Base-by-base conservation (phyloP, 305 asterid species). In the Fraxinus sp. region DNA sequence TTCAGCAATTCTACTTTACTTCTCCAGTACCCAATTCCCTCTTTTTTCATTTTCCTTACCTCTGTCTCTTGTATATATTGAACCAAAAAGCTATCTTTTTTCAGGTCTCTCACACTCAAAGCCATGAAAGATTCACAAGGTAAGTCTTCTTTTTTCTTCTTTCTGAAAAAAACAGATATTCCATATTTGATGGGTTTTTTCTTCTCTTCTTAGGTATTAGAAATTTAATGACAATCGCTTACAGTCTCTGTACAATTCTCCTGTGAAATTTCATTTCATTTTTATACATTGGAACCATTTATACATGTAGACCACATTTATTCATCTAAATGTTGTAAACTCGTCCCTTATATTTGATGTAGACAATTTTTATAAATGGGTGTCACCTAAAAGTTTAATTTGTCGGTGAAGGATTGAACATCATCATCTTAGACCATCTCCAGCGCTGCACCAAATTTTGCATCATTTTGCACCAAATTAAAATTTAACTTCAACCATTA, bases 81-180 rank as follows among this genome's bases (percentile, higher is more conserved):
- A 11, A 28, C 18, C 37, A 68, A 8, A 28, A 68, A 68, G 57
- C 59, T 32, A 52, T 22, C 62, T 71, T 10, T 39, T 71, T 75
- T 4, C 72, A 39, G 78, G 57, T 62, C 18, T 78, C 52, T 55
- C 66, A 36, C 79, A 33, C 72, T 35, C 79, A 79, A 82, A 79
- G 76, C 78, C 85, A 88, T 88, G 91, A 88, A 86, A 81, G 73
- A 78, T 77, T 77, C 83, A 80, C 80, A 72, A 80, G 90, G 92
- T 87, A 85, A 76, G 7, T 37, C 32, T 59, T 24, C 49, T 75
- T 74, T 32, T 16, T 8, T 55, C 0, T 5, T 24, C 2, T 24
- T 26, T 26, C 49, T 76, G 30, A 3, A 1, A 7, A 79, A 5
- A n/a, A n/a, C 22, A n/a, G 18, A 18, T 30, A 20, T 44, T 16